A percentile compares a stretch with the other conserved stretches of the same genome.
Conservation (phyloP, 2,329 filamentous ascomycete genomes). For the Botrytis pseudocinerea region DNA sequence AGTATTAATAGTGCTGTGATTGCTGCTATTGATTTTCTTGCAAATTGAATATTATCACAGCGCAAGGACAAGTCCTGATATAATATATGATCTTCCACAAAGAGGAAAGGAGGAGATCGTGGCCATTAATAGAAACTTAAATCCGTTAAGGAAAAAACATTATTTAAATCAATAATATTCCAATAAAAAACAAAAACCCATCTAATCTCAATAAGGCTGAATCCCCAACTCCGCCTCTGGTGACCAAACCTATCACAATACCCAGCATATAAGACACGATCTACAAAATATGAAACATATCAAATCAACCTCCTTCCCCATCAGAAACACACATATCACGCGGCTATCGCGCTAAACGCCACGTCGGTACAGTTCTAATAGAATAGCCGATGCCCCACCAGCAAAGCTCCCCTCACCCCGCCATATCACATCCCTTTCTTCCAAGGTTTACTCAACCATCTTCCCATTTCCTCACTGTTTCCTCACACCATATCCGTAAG, state of each 20-base stretch:
- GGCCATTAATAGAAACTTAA: too few species aligned
- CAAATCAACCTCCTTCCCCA: neutral
- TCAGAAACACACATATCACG: neutral
- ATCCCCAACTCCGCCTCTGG: neutral
- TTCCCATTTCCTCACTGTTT: neutral
- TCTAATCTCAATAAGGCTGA: constrained; percentile 5
- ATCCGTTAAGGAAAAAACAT: neutral
- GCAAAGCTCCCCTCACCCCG: constrained; percentile 16
- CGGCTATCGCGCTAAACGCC: constrained; percentile 7
- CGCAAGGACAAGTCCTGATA: neutral
- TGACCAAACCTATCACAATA: neutral
- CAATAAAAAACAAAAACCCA: neutral
- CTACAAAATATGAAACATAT: neutral
- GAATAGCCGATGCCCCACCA: neutral
- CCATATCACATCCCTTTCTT: constrained; percentile 2
- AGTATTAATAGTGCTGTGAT: neutral
- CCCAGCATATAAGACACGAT: neutral
- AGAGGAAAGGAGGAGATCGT: neutral
- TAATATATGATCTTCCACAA: neutral
- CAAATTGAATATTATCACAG: neutral
- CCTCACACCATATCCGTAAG: neutral
- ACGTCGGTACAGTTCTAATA: neutral
- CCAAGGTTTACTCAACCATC: constrained; percentile 6
- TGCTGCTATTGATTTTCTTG: neutral
- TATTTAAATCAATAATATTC: neutral